phyloP scores from a whole-genome alignment of 139 green algal species.

The Volvox africanus region DNA sequence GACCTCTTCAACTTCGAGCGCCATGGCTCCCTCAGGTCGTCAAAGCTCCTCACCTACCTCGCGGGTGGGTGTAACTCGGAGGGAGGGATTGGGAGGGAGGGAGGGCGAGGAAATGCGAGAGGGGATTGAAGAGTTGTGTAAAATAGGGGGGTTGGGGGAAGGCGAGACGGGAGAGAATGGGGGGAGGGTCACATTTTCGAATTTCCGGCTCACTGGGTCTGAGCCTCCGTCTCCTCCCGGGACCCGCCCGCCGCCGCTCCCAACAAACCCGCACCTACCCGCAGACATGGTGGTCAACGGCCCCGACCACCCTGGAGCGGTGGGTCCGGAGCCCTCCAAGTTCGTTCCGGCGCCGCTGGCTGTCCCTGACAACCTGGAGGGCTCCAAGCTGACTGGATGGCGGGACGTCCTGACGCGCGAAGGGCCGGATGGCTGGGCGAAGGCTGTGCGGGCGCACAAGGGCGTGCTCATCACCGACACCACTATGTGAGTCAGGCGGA shows the following conservation, averaged over 20 bases:
- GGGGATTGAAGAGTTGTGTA: background rate
- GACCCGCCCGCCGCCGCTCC: background rate
- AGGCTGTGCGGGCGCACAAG: slow-evolving; percentile 86
- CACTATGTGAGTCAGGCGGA: slow-evolving; percentile 71
- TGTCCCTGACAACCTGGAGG: slow-evolving; percentile 60
- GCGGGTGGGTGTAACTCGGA: slow-evolving; percentile 53
- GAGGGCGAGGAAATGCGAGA: background rate
- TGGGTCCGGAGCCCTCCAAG: slow-evolving; percentile 72
- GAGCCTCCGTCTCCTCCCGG: background rate
- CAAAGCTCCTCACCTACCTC: slow-evolving; percentile 88
- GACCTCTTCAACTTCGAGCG: slow-evolving; percentile 81
- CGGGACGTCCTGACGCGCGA: slow-evolving; percentile 77
- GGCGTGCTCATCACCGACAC: slow-evolving; percentile 95
- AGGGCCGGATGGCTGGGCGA: slow-evolving; percentile 89
- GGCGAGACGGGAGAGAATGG: too few species aligned
- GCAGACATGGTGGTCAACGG: slow-evolving; percentile 84
- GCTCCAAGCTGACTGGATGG: slow-evolving; percentile 75
- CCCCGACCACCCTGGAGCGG: slow-evolving; percentile 83
- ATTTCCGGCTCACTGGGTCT: too few species aligned
- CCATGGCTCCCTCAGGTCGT: slow-evolving; percentile 59
- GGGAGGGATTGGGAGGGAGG: slow-evolving; percentile 15
- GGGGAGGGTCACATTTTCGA: too few species aligned
- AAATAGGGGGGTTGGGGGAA: background rate
- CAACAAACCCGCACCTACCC: background rate
- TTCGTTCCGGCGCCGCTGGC: slow-evolving; percentile 59